phyloP scores from a whole-genome alignment of 164 flowering plant genomes.

The Malania oleifera region DNA sequence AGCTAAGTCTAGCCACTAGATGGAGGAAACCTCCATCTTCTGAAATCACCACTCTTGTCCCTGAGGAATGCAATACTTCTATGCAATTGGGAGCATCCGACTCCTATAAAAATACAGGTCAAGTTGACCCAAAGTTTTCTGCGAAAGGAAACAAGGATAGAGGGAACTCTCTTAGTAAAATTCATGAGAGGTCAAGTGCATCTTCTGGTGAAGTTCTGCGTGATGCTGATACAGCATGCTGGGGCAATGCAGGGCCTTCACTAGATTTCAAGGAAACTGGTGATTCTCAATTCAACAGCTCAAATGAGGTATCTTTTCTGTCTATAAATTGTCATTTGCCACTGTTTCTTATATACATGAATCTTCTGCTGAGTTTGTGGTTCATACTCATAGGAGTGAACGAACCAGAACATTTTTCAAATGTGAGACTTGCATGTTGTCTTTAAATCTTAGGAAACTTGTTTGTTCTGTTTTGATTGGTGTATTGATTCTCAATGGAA shows the following conservation, averaged over 20 bases:
- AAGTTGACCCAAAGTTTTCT: slow-evolving; percentile 12
- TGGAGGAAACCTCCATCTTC: slow-evolving; percentile 39
- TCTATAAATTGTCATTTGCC: no score
- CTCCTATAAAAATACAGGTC: slow-evolving; percentile 12
- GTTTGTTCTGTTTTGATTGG: no score
- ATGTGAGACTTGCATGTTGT: no score
- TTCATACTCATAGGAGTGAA: no score
- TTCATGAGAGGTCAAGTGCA: slow-evolving; percentile 18
- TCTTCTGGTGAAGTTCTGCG: slow-evolving; percentile 15
- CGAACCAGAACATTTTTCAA: no score
- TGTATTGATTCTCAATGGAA: no score
- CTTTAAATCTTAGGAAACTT: no score
- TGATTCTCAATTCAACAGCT: slow-evolving; percentile 10
- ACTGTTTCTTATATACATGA: no score
- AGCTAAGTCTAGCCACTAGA: slow-evolving; percentile 49
- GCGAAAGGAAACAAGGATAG: slow-evolving; percentile 21
- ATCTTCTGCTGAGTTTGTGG: no score
- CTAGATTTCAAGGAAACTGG: slow-evolving; percentile 16
- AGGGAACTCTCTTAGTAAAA: slow-evolving; percentile 16
- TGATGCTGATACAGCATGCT: slow-evolving; percentile 1
- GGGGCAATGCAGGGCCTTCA: slow-evolving; percentile 10
- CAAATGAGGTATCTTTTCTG: slow-evolving; percentile 30
- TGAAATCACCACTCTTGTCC: slow-evolving; percentile 13
- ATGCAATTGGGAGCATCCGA: slow-evolving; percentile 13
- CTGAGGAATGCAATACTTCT: slow-evolving; percentile 12